Evolutionary conservation across 768 basidiomycete species (phyloP), one percentile per base, ranked within the genome.

Genomic region (Cystofilobasidium bisporidii): DNA sequence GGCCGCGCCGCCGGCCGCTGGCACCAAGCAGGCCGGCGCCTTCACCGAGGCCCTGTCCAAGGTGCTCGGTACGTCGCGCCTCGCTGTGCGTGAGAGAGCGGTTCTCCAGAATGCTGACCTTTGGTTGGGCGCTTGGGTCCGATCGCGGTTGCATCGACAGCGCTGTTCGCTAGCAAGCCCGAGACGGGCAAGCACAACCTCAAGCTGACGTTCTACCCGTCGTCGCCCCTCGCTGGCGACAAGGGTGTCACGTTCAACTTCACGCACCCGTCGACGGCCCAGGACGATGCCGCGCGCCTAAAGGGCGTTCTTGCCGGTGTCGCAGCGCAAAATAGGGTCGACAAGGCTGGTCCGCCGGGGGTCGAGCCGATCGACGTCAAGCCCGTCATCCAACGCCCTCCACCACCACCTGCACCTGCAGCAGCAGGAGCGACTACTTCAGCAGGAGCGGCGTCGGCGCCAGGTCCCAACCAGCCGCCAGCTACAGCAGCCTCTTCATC

Each of bases 61-160:
- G 56, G 24, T 69, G 84, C 88, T 88, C 65, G 81, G 82, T 81
- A 63, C 50, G 22, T 43, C n/a, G n/a, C n/a, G n/a, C n/a, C n/a
- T n/a, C n/a, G n/a, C n/a, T n/a, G n/a, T n/a, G n/a, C n/a, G n/a
- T n/a, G n/a, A n/a, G n/a, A n/a, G n/a, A n/a, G n/a, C n/a, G n/a
- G n/a, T n/a, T n/a, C n/a, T n/a, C n/a, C n/a, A n/a, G n/a, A n/a
- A n/a, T n/a, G n/a, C n/a, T n/a, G n/a, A n/a, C n/a, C n/a, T n/a
- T n/a, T n/a, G n/a, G n/a, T n/a, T n/a, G n/a, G n/a, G n/a, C n/a
- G n/a, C 59, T 24, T 47, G 55, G 59, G 18, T 56, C 69, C 24
- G 59, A 36, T 48, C 58, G 69, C 30, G 47, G 63, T 60, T 33
- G 28, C 28, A 12, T 24, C 12, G 24, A 28, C 8, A 78, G 76